Evolutionary conservation across 768 basidiomycete species (phyloP).

Genomic region (Tricholoma furcatifolium): DNA sequence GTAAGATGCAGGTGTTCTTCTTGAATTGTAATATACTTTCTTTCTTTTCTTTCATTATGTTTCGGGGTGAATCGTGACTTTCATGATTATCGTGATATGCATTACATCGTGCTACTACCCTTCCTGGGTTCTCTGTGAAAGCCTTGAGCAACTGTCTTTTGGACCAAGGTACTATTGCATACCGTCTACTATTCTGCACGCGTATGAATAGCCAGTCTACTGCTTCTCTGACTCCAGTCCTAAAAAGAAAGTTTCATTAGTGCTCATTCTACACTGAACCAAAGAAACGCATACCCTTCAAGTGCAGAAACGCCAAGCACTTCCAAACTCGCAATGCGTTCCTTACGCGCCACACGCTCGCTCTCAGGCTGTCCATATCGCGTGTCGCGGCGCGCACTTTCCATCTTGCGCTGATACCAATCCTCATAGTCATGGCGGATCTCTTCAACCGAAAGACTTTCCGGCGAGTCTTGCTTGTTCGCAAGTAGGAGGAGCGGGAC

Average conservation of each 20-base stretch:
- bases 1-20: not conserved
- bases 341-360: constrained; percentile 42
- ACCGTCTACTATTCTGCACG: constrained; percentile 87
- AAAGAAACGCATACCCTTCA: constrained; percentile 65
- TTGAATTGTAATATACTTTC: not conserved
- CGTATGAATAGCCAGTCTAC: constrained; percentile 95
- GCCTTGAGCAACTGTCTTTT: not conserved
- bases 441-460: constrained; percentile 82
- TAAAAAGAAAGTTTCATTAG: constrained; percentile 26
- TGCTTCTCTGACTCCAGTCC: constrained; percentile 85
- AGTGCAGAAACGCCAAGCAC: constrained; percentile 91
- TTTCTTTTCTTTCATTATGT: not conserved
- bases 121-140: constrained; percentile 23
- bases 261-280: not conserved
- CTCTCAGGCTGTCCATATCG: constrained; percentile 47
- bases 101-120: constrained; percentile 17
- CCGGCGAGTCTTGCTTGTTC: constrained; percentile 90
- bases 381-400: constrained; percentile 57
- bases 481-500: constrained; percentile 90
- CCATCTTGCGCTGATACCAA: constrained; percentile 77
- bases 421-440: constrained; percentile 88
- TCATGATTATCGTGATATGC: not conserved
- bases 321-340: constrained; percentile 73
- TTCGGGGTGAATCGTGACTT: not conserved
- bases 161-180: not conserved